phyloP scores from a whole-genome alignment of 805 yeast genomes.

The Spathaspora gorwiae region DNA sequence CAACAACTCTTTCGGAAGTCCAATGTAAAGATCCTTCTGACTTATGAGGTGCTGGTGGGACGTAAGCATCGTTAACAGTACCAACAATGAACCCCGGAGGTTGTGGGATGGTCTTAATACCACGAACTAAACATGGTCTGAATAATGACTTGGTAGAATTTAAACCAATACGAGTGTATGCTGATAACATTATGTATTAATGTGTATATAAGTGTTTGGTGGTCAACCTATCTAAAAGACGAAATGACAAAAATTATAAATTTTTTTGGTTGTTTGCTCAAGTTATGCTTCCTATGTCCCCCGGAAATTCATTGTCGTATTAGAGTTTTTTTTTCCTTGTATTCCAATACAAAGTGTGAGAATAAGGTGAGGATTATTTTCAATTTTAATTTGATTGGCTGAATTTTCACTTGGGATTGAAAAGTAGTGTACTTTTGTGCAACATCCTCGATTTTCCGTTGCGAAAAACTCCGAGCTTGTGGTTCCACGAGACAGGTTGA shows the following conservation, averaged over 20 bases:
- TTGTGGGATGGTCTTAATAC: constrained; percentile 51
- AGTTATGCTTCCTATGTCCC: too few species aligned
- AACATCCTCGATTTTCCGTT: too few species aligned
- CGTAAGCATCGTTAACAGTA: constrained; percentile 66
- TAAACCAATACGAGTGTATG: constrained; percentile 27
- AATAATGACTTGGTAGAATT: constrained; percentile 8
- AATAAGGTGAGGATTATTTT: constrained; percentile 1
- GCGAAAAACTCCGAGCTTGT: neutral
- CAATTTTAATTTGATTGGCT: constrained; percentile 4
- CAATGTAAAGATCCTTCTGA: constrained; percentile 71
- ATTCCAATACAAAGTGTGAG: too few species aligned
- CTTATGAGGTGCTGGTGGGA: constrained; percentile 52
- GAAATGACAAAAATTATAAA: too few species aligned
- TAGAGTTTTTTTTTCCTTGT: too few species aligned
- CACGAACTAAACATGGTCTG: constrained; percentile 23
- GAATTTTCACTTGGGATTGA: neutral
- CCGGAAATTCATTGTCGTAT: too few species aligned
- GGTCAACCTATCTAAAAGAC: too few species aligned
- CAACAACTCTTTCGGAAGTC: constrained; percentile 62
- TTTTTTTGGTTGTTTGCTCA: too few species aligned
- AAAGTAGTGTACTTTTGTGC: constrained; percentile 1
- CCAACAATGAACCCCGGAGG: constrained; percentile 75
- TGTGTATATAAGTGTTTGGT: neutral
- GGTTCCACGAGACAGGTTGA: too few species aligned
- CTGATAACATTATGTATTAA: constrained; percentile 15